Evolutionary conservation across 208 protist species (phyloP).

Genomic region (Porcisia deanei): DNA sequence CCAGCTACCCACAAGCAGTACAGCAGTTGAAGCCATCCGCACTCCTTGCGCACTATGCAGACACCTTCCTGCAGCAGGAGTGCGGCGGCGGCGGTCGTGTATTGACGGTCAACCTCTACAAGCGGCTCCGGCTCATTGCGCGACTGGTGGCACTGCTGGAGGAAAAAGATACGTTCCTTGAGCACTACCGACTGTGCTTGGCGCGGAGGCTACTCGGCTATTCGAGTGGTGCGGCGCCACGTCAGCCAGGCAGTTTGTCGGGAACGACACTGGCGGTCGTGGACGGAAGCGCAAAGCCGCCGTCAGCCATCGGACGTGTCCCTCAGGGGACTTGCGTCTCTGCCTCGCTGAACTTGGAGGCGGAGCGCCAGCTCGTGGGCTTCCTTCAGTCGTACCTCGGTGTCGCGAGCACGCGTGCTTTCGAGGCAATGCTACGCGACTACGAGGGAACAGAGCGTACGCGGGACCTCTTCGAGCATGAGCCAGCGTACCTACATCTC

Average conservation of each 20-base stretch:
- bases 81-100: slow-evolving; percentile 18
- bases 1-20: slow-evolving; percentile 15
- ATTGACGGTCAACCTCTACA: slow-evolving; percentile 16
- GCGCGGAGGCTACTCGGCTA: slow-evolving; percentile 49
- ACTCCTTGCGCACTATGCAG: slow-evolving; percentile 55
- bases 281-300: not conserved
- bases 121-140: slow-evolving; percentile 30
- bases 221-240: not conserved
- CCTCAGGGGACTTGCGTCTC: not conserved
- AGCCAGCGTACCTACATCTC: slow-evolving; percentile 21
- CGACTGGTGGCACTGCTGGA: slow-evolving; percentile 49
- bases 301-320: not conserved
- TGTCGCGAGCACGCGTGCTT: slow-evolving; percentile 32
- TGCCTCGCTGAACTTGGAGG: slow-evolving; percentile 33
- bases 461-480: slow-evolving; percentile 34
- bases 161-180: slow-evolving; percentile 67
- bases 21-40: slow-evolving; percentile 35
- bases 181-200: slow-evolving; percentile 52
- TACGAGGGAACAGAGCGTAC: slow-evolving; percentile 34
- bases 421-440: slow-evolving; percentile 79
- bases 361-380: slow-evolving; percentile 51
- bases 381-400: slow-evolving; percentile 51
- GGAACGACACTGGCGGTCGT: not conserved
- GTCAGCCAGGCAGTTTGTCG: not conserved
- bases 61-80: slow-evolving; percentile 36